Evolutionary conservation across 179 eudicot species (phyloP), one percentile per base, ranked within the genome.

Genomic region (Heliamphora pulchella): DNA sequence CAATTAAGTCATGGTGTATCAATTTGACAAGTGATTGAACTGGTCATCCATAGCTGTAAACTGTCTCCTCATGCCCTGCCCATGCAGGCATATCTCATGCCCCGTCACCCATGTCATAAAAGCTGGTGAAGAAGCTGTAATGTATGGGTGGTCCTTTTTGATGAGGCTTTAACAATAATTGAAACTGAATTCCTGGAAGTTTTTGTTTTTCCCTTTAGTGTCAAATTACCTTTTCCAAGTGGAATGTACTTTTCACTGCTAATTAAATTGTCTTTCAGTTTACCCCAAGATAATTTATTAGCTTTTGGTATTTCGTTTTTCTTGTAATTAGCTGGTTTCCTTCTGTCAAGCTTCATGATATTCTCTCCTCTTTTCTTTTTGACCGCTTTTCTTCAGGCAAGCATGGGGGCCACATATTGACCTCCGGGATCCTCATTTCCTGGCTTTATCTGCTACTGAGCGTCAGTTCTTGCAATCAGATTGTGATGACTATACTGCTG

Each of bases 391-490:
- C 66, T 77, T 75, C 85, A 93, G 97, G 79, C 97, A 91, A 86
- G 86, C 91, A 53, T 93, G 91, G 97, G 91, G 89, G 55, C 88
- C 86, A 46, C 91, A 88, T 78, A 88, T 91, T 22, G 85, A 85
- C 58, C 74, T 90, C 70, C 88, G 81, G 48, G 94, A 91, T 79
- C 87, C 87, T 83, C 89, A 83, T 61, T 86, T 91, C 48, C 86
- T 91, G 84, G 91, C 92, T 81, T 81, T 90, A 82, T 87, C 93
- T 75, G 90, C 88, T 75, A 92, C 91, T 17, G 94, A 91, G 84
- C 91, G 84, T 77, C 88, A 82, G 72, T 86, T 93, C 43, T 84
- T 90, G 86, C 90, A 91, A 84, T 88, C 93, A 4, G 97, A 93
- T 44, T 91, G 89, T 61, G 96, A 91, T 10, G 96, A 93, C 14